Conservation (phyloP, 2,329 filamentous ascomycete species). For the Penicillium sp. region DNA sequence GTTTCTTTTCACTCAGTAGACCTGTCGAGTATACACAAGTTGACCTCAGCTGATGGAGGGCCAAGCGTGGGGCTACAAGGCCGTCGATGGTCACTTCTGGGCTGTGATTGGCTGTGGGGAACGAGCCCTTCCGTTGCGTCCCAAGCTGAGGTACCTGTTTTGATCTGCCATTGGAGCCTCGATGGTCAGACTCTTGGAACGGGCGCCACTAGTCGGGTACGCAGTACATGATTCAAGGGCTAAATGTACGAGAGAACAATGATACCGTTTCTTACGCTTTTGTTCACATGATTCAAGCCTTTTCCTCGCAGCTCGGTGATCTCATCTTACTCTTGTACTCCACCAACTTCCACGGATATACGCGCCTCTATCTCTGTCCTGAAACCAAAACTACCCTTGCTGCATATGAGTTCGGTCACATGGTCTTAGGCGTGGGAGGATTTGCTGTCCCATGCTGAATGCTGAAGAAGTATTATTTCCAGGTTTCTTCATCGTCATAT, state of each 20-base stretch:
- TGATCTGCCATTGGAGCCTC: conserved; percentile 39
- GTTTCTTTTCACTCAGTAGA: conserved; percentile 12
- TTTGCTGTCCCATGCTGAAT: conserved; percentile 8
- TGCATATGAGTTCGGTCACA: conserved; percentile 28
- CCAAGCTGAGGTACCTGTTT: conserved; percentile 37
- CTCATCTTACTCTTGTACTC: conserved; percentile 18
- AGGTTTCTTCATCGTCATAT: neutral
- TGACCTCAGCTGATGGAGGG: conserved; percentile 36
- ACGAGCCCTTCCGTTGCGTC: conserved; percentile 29
- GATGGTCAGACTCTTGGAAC: conserved; percentile 34
- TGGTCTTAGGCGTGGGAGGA: conserved; percentile 13
- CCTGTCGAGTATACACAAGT: conserved; percentile 16
- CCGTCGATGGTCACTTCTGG: conserved; percentile 30
- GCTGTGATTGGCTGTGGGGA: conserved; percentile 31
- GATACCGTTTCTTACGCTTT: conserved; percentile 5
- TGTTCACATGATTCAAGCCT: conserved; percentile 6
- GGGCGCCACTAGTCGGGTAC: conserved; percentile 25
- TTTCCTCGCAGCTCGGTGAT: conserved; percentile 16
- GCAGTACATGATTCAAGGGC: conserved; percentile 1
- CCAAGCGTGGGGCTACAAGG: conserved; percentile 30
- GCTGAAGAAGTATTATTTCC: neutral
- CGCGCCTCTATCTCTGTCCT: conserved; percentile 6
- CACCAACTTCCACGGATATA: neutral
- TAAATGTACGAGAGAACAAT: neutral
- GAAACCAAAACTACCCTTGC: conserved; percentile 15